These are phyloP conservation scores for Isatis lusitanica DNA, from an alignment of 441 rosid species.

Conservation along the genomic window DNA sequence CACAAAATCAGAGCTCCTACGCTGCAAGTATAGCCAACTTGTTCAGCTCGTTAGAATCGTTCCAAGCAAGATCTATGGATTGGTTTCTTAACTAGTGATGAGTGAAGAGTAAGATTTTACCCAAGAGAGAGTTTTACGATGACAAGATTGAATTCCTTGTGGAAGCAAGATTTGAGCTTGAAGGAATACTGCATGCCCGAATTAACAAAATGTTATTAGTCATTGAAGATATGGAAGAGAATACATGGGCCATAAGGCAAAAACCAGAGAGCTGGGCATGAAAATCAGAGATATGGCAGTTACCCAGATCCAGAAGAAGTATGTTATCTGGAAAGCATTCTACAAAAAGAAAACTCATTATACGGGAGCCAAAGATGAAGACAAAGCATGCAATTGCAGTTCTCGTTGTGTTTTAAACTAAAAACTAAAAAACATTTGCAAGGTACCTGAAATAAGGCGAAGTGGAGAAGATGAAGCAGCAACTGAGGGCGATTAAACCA, in stretches of 20 bases:
- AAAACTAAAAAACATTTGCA: neutral
- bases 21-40: conserved; percentile 19
- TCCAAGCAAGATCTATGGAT: neutral
- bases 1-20: conserved; percentile 54
- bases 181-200: conserved; percentile 49
- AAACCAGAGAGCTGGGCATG: neutral
- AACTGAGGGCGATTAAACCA: conserved; percentile 64
- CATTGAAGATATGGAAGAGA: neutral
- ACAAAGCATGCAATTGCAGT: neutral
- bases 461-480: conserved; percentile 61
- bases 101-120: neutral
- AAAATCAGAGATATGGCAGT: neutral
- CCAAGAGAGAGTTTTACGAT: conserved; percentile 53
- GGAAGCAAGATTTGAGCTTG: conserved; percentile 66
- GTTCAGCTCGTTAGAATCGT: neutral
- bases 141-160: conserved; percentile 43
- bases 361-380: neutral
- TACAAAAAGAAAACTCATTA: conserved; percentile 26
- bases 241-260: neutral
- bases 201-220: neutral
- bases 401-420: neutral
- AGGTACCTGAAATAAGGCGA: conserved; percentile 64
- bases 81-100: neutral
- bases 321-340: conserved; percentile 74
- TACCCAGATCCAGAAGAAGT: conserved; percentile 72